Conservation (phyloP, 2,329 filamentous ascomycete genomes). For the Aspergillus sp. region DNA sequence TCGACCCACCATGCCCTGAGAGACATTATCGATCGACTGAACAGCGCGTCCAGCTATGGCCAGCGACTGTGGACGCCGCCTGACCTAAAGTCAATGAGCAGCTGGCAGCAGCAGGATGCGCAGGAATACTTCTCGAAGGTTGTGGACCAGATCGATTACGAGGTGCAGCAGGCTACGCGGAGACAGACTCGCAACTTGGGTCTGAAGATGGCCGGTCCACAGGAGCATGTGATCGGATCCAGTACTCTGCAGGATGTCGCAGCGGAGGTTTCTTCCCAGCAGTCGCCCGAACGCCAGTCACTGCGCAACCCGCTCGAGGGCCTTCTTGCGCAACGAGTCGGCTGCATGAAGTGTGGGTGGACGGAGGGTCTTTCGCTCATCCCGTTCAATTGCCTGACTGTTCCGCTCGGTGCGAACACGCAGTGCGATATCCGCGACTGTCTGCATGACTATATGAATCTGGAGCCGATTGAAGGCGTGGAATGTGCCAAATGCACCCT, state of each 20-base stretch:
- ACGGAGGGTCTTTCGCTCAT: conserved; percentile 87
- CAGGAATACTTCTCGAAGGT: conserved; percentile 96
- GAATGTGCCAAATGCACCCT: conserved; percentile 91
- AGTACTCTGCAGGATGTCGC: conserved; percentile 9
- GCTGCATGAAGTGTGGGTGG: conserved; percentile 79
- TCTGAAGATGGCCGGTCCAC: conserved; percentile 36
- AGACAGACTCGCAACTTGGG: conserved; percentile 43
- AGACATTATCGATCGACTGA: conserved; percentile 67
- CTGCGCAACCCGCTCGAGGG: conserved; percentile 81
- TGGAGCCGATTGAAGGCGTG: conserved; percentile 84
- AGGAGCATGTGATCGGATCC: conserved; percentile 31
- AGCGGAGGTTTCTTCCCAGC: conserved; percentile 14
- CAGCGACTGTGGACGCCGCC: conserved; percentile 76
- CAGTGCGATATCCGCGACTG: conserved; percentile 73
- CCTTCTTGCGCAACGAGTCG: conserved; percentile 80
- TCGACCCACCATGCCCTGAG: conserved; percentile 57
- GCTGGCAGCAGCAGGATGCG: conserved; percentile 94
- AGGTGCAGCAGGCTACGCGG: conserved; percentile 56
- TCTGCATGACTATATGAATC: conserved; percentile 76
- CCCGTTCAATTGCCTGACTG: conserved; percentile 88
- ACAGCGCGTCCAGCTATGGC: conserved; percentile 67
- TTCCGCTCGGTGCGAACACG: conserved; percentile 68
- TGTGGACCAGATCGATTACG: conserved; percentile 78
- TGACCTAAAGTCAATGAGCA: conserved; percentile 86
- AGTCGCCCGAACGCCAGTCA: conserved; percentile 17